Evolutionary conservation across 139 green algal species (phyloP), one percentile per base, ranked within the genome.

Genomic region (Chlamydomonas sp.): DNA sequence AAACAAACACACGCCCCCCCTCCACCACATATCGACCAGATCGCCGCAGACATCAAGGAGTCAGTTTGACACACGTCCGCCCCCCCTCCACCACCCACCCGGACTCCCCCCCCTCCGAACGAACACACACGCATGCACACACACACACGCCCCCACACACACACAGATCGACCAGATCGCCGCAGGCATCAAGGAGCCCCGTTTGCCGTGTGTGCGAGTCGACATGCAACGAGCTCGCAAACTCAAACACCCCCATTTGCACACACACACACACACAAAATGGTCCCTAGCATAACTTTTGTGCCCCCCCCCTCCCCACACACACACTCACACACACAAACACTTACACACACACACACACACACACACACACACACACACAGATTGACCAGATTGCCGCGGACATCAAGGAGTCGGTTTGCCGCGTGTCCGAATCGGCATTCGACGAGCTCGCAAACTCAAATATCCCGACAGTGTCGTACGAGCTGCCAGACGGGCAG

Each of bases 351-450:
- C n/a, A n/a, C n/a, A n/a, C n/a, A n/a, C n/a, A n/a, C n/a, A n/a
- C n/a, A n/a, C n/a, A n/a, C n/a, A n/a, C n/a, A n/a, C n/a, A n/a
- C n/a, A n/a, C n/a, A n/a, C n/a, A 13, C 20, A 20, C 20, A 20
- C 22, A 63, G 54, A 24, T 63, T 16, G 60, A 68, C 22, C 48
- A 80, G 29, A 80, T 95, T 34, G 77, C 75, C 1, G 70, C 71
- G 0, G 90, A 97, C 67, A 65, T 95, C 38, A 96, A 97, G 76
- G 90, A 97, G 65, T 63, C 60, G 13, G 75, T 93, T 20, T 96
- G 88, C 77, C 72, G 87, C 3, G 81, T 91, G 28, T 84, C 72
- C 35, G 92, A 97, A 39, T 63, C 36, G 13, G 70, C 76, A 0
- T 97, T 96, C 69, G 72, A 89, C 58, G 86, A 90, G 30, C 72